Evolutionary conservation across 495 filamentous ascomycete species (phyloP).

Genomic region (Mytilinidion resinicola): DNA sequence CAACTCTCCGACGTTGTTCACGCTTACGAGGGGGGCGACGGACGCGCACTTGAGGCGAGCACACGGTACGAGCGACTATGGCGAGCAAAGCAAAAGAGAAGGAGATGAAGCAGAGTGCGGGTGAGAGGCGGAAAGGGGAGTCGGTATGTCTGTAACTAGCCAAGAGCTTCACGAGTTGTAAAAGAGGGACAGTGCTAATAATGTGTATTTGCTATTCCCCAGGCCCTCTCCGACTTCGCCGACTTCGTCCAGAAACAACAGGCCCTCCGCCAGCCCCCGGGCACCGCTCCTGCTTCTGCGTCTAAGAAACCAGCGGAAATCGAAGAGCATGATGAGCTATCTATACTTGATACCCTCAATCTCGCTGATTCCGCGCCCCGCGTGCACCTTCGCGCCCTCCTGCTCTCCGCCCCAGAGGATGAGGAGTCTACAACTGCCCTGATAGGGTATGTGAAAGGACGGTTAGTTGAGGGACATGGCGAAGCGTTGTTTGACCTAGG

Average conservation of each 20-base stretch:
- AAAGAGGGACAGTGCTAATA: neutral
- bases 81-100: too few species aligned
- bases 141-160: constrained; percentile 62
- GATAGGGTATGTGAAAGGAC: constrained; percentile 52
- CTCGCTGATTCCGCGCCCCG: constrained; percentile 68
- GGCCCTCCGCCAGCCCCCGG: constrained; percentile 50
- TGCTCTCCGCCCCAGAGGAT: constrained; percentile 48
- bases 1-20: too few species aligned
- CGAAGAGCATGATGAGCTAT: constrained; percentile 84
- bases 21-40: too few species aligned
- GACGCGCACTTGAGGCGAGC: too few species aligned
- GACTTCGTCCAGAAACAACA: constrained; percentile 97
- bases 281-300: constrained; percentile 14
- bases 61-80: too few species aligned
- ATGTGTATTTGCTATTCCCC: neutral
- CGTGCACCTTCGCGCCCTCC: constrained; percentile 65
- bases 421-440: constrained; percentile 57
- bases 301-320: neutral
- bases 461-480: constrained; percentile 79
- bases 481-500: constrained; percentile 91
- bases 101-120: constrained; percentile 13
- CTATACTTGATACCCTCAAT: constrained; percentile 80
- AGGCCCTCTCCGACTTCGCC: constrained; percentile 95
- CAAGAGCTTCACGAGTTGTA: too few species aligned
- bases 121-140: constrained; percentile 77